These are phyloP conservation scores for Dactylella cylindrospora DNA, from an alignment of 2,329 filamentous ascomycete species.

Conservation along the genomic window DNA sequence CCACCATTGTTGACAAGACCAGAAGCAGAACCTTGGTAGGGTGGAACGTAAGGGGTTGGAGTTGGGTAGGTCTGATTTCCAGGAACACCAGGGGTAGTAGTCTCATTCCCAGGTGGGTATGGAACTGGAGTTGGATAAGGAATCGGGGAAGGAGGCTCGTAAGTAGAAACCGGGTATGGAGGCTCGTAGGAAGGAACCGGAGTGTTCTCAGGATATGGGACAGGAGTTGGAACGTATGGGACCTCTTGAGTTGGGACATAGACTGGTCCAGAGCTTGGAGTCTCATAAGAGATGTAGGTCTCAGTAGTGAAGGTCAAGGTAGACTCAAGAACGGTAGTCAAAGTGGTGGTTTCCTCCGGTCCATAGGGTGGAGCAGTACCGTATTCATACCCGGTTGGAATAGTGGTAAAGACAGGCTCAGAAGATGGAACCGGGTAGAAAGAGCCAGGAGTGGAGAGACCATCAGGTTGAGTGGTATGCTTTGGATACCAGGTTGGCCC, in stretches of 20 bases:
- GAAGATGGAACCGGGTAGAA: slow-evolving; percentile 8
- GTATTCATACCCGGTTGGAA: slow-evolving; percentile 16
- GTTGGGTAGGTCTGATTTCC: slow-evolving; percentile 24
- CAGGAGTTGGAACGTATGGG: slow-evolving; percentile 36
- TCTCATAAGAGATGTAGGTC: slow-evolving; percentile 14
- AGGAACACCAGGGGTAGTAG: slow-evolving; percentile 17
- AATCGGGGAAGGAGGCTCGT: slow-evolving; percentile 19
- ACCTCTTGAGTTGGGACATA: slow-evolving; percentile 21
- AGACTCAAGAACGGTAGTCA: slow-evolving; percentile 32
- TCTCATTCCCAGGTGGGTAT: slow-evolving; percentile 27
- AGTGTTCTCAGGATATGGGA: slow-evolving; percentile 28
- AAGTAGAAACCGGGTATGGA: slow-evolving; percentile 27
- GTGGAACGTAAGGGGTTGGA: slow-evolving; percentile 25
- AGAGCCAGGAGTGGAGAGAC: slow-evolving; percentile 3
- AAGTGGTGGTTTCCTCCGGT: slow-evolving; percentile 29
- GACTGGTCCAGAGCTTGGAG: slow-evolving; percentile 8
- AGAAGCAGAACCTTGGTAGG: slow-evolving; percentile 33
- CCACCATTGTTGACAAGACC: slow-evolving; percentile 33
- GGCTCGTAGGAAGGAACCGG: slow-evolving; percentile 31
- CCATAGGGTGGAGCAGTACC: slow-evolving; percentile 18
- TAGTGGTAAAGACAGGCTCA: slow-evolving; percentile 21
- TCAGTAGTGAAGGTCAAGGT: slow-evolving; percentile 36
- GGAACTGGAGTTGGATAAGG: slow-evolving; percentile 26
- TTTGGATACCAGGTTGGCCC: slow-evolving; percentile 6
- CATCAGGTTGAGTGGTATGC: no score